Evolutionary conservation across 441 rosid genomes (phyloP).

Genomic region (Caryocar brasiliense): DNA sequence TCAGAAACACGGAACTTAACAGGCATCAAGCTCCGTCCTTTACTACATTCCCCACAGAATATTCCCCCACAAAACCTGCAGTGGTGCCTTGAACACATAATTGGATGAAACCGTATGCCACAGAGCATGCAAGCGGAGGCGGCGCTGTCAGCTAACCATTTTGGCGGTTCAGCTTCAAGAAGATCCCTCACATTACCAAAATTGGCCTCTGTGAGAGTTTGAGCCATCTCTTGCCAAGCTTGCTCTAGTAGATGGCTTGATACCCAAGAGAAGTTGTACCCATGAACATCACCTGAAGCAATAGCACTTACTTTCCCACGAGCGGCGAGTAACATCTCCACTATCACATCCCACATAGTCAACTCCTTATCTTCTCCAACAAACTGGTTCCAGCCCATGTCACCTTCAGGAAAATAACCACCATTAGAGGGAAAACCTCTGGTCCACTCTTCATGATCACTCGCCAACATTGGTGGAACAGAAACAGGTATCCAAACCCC

Average conservation of each 20-base stretch:
- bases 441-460: constrained; percentile 55
- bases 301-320: constrained; percentile 73
- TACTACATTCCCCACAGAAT: constrained; percentile 75
- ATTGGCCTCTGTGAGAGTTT: constrained; percentile 76
- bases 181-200: constrained; percentile 46
- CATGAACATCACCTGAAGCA: constrained; percentile 48
- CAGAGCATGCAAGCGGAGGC: constrained; percentile 88
- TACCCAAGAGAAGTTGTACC: constrained; percentile 46
- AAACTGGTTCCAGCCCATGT: constrained; percentile 70
- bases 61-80: constrained; percentile 92
- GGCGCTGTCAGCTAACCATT: constrained; percentile 73
- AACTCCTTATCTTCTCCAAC: constrained; percentile 59
- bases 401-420: constrained; percentile 81
- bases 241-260: constrained; percentile 70
- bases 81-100: constrained; percentile 92
- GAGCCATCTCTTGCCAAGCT: constrained; percentile 98
- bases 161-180: constrained; percentile 73
- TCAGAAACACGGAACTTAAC: constrained; percentile 56
- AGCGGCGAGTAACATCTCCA: constrained; percentile 76
- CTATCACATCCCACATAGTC: constrained; percentile 93
- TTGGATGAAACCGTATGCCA: constrained; percentile 77
- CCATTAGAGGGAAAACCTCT: constrained; percentile 56
- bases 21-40: constrained; percentile 88
- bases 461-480: constrained; percentile 79
- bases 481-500: constrained; percentile 96